A percentile compares a stretch with the other conserved stretches of the same genome.
These are phyloP conservation scores for Ballota nigra DNA, from an alignment of 257 asterid species.

Conservation along the genomic window DNA sequence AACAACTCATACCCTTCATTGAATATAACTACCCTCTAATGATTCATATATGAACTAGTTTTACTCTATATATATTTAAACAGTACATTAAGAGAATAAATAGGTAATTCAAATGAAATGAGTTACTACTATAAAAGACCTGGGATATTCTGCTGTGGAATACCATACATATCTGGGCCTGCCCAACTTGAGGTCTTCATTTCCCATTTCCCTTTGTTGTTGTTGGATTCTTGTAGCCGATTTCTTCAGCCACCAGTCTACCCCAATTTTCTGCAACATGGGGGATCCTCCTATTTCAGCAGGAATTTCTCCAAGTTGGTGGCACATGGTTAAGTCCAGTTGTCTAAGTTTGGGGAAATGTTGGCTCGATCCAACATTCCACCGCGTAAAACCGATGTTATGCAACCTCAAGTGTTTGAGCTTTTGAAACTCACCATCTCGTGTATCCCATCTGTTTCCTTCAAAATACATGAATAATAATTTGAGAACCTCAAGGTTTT, in stretches of 20 bases:
- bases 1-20: too few relatives aligned
- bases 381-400: too few relatives aligned
- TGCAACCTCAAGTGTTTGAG: not conserved
- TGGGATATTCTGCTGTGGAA: too few relatives aligned
- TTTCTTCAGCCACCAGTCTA: not conserved
- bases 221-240: not conserved
- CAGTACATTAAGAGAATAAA: too few relatives aligned
- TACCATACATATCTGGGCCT: too few relatives aligned
- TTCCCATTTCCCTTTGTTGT: too few relatives aligned
- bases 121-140: too few relatives aligned
- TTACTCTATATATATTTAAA: too few relatives aligned
- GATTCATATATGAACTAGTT: too few relatives aligned
- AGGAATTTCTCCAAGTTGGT: not conserved
- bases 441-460: not conserved
- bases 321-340: not conserved
- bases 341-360: not conserved
- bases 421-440: not conserved
- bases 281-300: not conserved
- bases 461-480: not conserved
- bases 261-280: not conserved
- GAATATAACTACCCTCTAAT: too few relatives aligned
- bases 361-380: not conserved
- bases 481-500: not conserved
- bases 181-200: too few relatives aligned
- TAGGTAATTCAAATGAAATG: too few relatives aligned